Percentiles rank a stretch among this genome's conserved stretches.
Evolutionary conservation across 73 alveolate species (phyloP).

Genomic region (Breviolum minutum): DNA sequence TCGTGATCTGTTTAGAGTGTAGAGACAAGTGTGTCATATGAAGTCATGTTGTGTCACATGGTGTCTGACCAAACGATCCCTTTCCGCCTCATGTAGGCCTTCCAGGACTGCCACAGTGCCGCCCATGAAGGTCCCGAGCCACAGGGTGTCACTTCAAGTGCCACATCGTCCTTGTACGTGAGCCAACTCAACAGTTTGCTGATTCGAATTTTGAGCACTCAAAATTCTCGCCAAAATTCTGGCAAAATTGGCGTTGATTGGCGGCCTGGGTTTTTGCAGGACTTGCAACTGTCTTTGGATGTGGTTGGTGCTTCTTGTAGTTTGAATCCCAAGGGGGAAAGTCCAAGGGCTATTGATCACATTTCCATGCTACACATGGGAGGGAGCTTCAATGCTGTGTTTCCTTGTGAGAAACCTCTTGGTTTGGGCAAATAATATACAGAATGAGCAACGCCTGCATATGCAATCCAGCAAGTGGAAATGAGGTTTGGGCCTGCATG

Average conservation of each 20-base stretch:
- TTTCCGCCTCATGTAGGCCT: not conserved
- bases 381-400: not conserved
- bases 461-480: not conserved
- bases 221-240: no score
- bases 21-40: not conserved
- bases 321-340: not conserved
- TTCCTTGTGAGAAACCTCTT: not conserved
- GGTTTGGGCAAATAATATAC: not conserved
- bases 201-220: no score
- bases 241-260: no score
- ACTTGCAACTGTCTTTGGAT: not conserved
- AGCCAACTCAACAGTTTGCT: no score
- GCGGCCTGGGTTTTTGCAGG: no score
- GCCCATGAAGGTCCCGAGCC: not conserved
- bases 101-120: not conserved
- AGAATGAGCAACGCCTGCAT: not conserved
- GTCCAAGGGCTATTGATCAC: not conserved
- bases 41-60: not conserved
- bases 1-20: not conserved
- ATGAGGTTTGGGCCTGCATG: constrained; percentile 2
- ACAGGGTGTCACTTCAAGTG: no score
- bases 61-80: not conserved
- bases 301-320: constrained; percentile 4
- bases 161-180: no score
- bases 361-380: not conserved